Base-by-base conservation (phyloP, 2,329 filamentous ascomycete genomes). In the Trichocomaceae sp. region DNA sequence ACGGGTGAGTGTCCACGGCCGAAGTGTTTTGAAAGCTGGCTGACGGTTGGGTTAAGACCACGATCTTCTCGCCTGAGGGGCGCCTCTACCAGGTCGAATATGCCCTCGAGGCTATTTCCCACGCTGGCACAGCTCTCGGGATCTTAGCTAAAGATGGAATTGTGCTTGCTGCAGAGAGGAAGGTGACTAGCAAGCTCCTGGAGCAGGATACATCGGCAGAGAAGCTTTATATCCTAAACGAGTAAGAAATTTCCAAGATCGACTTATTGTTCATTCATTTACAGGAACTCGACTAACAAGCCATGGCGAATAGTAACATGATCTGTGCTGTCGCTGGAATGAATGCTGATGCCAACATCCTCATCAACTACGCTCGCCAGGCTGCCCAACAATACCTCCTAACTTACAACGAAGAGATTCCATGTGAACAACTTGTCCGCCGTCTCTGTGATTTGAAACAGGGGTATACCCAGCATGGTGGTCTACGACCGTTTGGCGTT, bases 331-430 rank as follows among this genome's bases (percentile, higher is more conserved):
- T 99, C 58, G 93, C 93, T 66, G 93, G 93, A 70, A 97, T 99
- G 92, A 99, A 91, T 46, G 93, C 93, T 69, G 93, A 99, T 72
- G 93, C 93, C 74, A 99, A 99, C 80, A 99, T 99, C 75, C 90
- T 99, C 72, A 99, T 99, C 84, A 99, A 99, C 81, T 96, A 95
- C 76, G 95, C 93, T 72, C 90, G 93, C 66, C 90, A 96, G 83
- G 88, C 89, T 67, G 93, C 93, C 66, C 93, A 99, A 78, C 85
- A 87, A 70, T 97, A 99, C 77, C 92, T 99, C 72, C 84, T 96
- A 63, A 99, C 92, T 67, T 99, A 99, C 82, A 96, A 97, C 80
- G 91, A 96, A 86, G 93, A 99, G 71, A 99, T 99, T 62, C 93
- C 93, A 57, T 99, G 93, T 79, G 93, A 99, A 75, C 93, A 99